phyloP scores from a whole-genome alignment of 768 basidiomycete genomes.

The Scleroderma citrinum region DNA sequence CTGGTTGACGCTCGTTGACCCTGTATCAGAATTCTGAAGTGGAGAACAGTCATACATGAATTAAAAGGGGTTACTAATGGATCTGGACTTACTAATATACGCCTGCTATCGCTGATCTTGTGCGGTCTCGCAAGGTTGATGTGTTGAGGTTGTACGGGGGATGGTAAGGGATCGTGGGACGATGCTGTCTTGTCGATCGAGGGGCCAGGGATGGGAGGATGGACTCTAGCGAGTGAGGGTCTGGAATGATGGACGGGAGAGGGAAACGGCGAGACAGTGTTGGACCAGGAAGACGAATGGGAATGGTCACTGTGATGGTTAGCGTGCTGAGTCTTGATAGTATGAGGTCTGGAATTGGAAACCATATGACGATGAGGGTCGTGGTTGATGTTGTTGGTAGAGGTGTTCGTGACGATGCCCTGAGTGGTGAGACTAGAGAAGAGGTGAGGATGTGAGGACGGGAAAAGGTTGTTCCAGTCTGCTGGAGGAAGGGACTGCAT shows the following conservation, averaged over 20 bases:
- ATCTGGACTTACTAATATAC: conserved; percentile 12
- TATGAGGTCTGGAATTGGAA: conserved; percentile 12
- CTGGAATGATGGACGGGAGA: conserved; percentile 21
- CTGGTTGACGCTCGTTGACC: conserved; percentile 11
- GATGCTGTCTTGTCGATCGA: conserved; percentile 21
- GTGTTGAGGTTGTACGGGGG: conserved; percentile 8
- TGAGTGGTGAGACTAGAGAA: conserved; percentile 60
- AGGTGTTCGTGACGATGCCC: conserved; percentile 42
- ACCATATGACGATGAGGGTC: conserved; percentile 28
- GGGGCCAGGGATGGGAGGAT: conserved; percentile 16
- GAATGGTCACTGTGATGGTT: conserved; percentile 19
- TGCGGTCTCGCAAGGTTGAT: conserved; percentile 6
- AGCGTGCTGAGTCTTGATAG: conserved; percentile 10
- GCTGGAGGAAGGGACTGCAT: conserved; percentile 23
- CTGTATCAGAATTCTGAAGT: conserved; percentile 15
- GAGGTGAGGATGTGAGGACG: conserved; percentile 52
- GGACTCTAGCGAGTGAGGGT: conserved; percentile 26
- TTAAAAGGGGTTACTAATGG: not conserved
- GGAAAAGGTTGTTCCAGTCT: conserved; percentile 56
- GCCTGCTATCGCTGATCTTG: conserved; percentile 9
- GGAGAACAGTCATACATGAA: not conserved
- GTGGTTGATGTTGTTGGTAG: conserved; percentile 36
- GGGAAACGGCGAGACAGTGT: conserved; percentile 16
- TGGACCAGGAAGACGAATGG: conserved; percentile 20
- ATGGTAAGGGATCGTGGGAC: conserved; percentile 11